These are phyloP conservation scores for Isabelozyma rhagii DNA, from an alignment of 805 yeast species.

Conservation along the genomic window DNA sequence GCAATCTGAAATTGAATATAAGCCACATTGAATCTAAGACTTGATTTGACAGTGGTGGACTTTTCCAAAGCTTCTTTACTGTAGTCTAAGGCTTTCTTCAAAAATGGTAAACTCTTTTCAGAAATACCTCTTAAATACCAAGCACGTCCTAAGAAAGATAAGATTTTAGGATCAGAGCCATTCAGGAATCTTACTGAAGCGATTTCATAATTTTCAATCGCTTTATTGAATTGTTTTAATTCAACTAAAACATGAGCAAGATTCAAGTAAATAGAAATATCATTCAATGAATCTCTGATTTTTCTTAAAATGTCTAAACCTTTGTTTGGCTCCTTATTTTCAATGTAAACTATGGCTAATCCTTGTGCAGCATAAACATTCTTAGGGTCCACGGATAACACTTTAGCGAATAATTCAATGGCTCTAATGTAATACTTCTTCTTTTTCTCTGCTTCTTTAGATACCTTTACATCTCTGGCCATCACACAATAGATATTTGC, in stretches of 20 bases:
- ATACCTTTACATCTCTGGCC: slow-evolving; percentile 68
- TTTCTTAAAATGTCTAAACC: slow-evolving; percentile 87
- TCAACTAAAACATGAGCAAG: slow-evolving; percentile 86
- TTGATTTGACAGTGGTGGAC: slow-evolving; percentile 30
- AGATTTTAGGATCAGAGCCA: slow-evolving; percentile 60
- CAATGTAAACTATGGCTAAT: slow-evolving; percentile 88
- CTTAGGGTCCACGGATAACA: slow-evolving; percentile 73
- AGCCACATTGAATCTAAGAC: slow-evolving; percentile 75
- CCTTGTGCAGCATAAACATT: slow-evolving; percentile 98
- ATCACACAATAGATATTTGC: slow-evolving; percentile 83
- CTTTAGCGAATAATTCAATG: slow-evolving; percentile 89
- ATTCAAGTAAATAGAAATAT: slow-evolving; percentile 77
- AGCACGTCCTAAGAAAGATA: slow-evolving; percentile 77
- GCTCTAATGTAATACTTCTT: slow-evolving; percentile 82
- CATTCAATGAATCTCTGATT: slow-evolving; percentile 84
- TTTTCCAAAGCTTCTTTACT: slow-evolving; percentile 53
- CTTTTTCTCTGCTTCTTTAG: slow-evolving; percentile 50
- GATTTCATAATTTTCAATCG: slow-evolving; percentile 84
- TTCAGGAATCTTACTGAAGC: slow-evolving; percentile 67
- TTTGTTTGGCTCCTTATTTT: slow-evolving; percentile 65
- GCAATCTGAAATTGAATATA: slow-evolving; percentile 84
- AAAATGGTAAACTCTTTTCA: slow-evolving; percentile 62
- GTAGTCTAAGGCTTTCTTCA: slow-evolving; percentile 59
- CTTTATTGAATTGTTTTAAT: slow-evolving; percentile 75
- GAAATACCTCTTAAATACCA: slow-evolving; percentile 78